Evolutionary conservation across 495 filamentous ascomycete genomes (phyloP), one percentile per base, ranked within the genome.

Genomic region (Coniosporium apollinis): DNA sequence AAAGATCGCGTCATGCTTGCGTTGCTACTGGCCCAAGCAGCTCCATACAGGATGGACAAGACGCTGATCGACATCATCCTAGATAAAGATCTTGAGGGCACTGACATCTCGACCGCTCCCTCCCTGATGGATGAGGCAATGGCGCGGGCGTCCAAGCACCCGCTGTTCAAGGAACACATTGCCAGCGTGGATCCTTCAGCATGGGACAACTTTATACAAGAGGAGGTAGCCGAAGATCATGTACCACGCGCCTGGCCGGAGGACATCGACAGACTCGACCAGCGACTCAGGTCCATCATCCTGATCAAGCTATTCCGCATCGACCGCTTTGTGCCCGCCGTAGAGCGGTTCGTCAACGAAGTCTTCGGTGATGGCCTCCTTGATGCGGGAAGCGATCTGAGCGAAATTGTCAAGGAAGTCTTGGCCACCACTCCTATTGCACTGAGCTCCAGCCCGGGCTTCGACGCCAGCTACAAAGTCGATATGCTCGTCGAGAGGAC

Each of bases 381-480:
- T 34, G 81, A 94, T 37, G 72, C 72, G 30, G 75, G 72, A 32
- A 78, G 81, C 42, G 85, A 96, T 53, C 67, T 99, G 18, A 72
- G 78, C 56, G 71, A 86, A 39, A 80, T 87, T 15, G 76, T 93
- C 33, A 67, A 70, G 24, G 81, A 94, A 57, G 82, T 94, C 38
- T 72, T 73, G 1, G 73, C 87, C 4, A 82, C 72, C 22, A 79
- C 78, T 13, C 89, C 89, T 13, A 82, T 99, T 49, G 73, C 89
- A 18, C 69, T 99, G 10, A 82, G 84, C 51, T 96, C 86, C 10
- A 92, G 76, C 47, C 86, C 89, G 36, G 89, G 89, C 36, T 99
- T 96, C 54, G 89, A 99, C 59, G 89, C 89, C 20, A 91, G 82
- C 51, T 99, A 94, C 70, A 94, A 94, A 67, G 89, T 99, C 37